These are phyloP conservation scores for Vitis hybrid DNA, from an alignment of 177 flowering plant species.

Conservation along the genomic window DNA sequence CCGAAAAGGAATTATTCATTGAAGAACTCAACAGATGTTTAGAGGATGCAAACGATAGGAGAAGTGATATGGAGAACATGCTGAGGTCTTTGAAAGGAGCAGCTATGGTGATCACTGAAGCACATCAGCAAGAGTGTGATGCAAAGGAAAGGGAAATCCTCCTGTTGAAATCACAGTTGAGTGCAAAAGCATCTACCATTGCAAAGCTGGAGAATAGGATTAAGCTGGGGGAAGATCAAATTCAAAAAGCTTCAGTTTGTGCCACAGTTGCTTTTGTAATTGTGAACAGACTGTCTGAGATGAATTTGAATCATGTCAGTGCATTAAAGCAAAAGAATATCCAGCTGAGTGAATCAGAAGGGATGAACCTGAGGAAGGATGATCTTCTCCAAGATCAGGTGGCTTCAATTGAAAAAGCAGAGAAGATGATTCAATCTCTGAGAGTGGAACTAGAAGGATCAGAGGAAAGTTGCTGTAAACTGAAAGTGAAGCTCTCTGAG, in stretches of 20 bases:
- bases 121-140: conserved; percentile 68
- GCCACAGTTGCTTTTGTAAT: conserved; percentile 75
- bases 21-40: conserved; percentile 65
- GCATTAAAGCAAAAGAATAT: conserved; percentile 37
- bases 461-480: conserved; percentile 30
- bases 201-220: conserved; percentile 41
- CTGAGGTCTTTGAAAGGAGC: conserved; percentile 87
- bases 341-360: conserved; percentile 40
- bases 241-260: conserved; percentile 47
- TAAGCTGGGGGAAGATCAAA: conserved; percentile 37
- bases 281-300: conserved; percentile 66
- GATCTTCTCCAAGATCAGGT: conserved; percentile 39
- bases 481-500: conserved; percentile 36
- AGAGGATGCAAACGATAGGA: conserved; percentile 63
- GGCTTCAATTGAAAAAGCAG: conserved; percentile 39
- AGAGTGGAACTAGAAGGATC: conserved; percentile 30
- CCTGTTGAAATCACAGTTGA: conserved; percentile 46
- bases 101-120: conserved; percentile 77
- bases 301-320: conserved; percentile 26
- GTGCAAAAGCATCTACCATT: conserved; percentile 30
- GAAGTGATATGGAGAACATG: conserved; percentile 75
- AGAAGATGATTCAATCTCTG: conserved; percentile 35
- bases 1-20: conserved; percentile 72
- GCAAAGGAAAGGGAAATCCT: conserved; percentile 66
- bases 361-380: conserved; percentile 38